A percentile compares a stretch with the other conserved stretches of the same genome.
phyloP scores from a whole-genome alignment of 768 basidiomycete genomes.

The Tulasnella sp. region DNA sequence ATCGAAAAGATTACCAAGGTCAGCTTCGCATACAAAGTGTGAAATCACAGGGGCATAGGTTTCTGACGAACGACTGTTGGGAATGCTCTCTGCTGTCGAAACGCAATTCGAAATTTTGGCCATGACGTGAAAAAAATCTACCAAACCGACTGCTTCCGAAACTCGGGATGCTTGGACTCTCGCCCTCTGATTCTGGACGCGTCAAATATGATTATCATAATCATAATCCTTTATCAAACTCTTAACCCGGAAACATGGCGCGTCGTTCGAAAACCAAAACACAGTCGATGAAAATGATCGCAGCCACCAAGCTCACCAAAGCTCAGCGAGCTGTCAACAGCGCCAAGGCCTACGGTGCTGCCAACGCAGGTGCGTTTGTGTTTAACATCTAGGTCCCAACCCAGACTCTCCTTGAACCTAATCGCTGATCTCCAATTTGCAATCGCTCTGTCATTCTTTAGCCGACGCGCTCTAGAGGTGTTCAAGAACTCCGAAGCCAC shows the following conservation, averaged over 20 bases:
- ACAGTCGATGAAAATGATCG: constrained; percentile 99
- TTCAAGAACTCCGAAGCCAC: constrained; percentile 75
- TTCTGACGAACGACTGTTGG: neutral
- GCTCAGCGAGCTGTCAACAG: constrained; percentile 89
- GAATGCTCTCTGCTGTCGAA: neutral
- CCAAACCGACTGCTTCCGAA: neutral
- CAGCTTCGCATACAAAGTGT: constrained; percentile 33
- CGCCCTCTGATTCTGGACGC: neutral
- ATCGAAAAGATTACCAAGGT: constrained; percentile 99
- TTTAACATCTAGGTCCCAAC: neutral
- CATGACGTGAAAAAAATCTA: neutral
- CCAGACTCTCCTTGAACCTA: neutral
- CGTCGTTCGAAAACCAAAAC: no score
- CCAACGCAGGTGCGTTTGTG: constrained; percentile 70
- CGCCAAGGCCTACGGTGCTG: constrained; percentile 89
- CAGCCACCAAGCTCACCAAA: constrained; percentile 92
- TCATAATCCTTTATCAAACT: neutral
- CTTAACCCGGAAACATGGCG: neutral
- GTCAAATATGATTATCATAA: neutral
- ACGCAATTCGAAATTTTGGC: neutral
- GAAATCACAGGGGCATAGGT: constrained; percentile 22
- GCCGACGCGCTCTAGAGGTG: constrained; percentile 81
- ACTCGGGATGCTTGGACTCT: neutral
- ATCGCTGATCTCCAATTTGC: neutral
- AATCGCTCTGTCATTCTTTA: no score